Percentiles rank a stretch among this genome's conserved stretches.
Evolutionary conservation across 73 alveolate species (phyloP).

Genomic region (Tetrahymena elliotti): DNA sequence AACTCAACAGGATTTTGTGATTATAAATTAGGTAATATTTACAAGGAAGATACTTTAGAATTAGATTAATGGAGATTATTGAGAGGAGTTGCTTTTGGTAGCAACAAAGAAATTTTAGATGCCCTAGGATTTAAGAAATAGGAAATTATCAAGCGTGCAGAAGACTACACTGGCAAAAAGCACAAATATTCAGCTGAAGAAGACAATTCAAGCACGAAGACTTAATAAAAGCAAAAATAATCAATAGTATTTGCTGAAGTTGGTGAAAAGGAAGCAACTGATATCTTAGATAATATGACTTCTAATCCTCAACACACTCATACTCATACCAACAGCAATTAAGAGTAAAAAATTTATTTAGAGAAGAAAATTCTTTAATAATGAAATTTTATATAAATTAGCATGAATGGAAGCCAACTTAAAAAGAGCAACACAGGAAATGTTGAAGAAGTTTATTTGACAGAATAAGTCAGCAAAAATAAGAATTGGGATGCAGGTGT

Average conservation of each 20-base stretch:
- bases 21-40: not conserved
- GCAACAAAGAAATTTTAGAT: constrained; percentile 42
- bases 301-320: constrained; percentile 42
- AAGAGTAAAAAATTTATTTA: not conserved
- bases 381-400: too few species aligned
- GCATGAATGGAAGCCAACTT: not conserved
- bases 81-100: constrained; percentile 41
- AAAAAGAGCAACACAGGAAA: constrained; percentile 34
- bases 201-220: not conserved
- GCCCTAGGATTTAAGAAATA: constrained; percentile 52
- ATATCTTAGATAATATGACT: constrained; percentile 59
- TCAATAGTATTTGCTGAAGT: constrained; percentile 48
- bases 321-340: not conserved
- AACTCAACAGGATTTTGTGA: not conserved
- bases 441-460: constrained; percentile 37
- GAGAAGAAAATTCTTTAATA: not conserved
- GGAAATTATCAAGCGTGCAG: constrained; percentile 59
- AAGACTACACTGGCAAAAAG: constrained; percentile 66
- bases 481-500: constrained; percentile 94
- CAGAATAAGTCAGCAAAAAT: constrained; percentile 79
- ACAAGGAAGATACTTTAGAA: not conserved
- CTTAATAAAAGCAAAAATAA: not conserved
- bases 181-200: constrained; percentile 44
- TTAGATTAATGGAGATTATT: constrained; percentile 8
- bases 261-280: constrained; percentile 56